Percentiles rank a stretch among this genome's conserved stretches.
phyloP scores from a whole-genome alignment of 163 green algal species.

The Coccomyxa subellipsoidea region DNA sequence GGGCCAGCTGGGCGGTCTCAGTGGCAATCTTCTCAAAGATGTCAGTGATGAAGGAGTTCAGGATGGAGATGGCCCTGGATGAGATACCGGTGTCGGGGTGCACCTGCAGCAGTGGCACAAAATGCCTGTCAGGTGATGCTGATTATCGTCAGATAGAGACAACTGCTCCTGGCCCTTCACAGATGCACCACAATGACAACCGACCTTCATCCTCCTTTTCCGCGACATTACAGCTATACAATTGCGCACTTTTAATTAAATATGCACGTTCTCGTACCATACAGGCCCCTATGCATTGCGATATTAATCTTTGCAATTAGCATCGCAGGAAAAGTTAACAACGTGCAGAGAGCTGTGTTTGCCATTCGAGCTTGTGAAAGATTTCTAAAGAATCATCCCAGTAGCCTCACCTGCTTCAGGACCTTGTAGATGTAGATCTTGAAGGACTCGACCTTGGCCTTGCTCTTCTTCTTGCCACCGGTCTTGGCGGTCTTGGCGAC shows the following conservation, averaged over 20 bases:
- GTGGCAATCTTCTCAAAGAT: conserved; percentile 88
- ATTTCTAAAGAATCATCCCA: too few species aligned
- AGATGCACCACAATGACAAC: too few species aligned
- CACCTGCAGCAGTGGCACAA: conserved; percentile 14
- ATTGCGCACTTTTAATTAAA: too few species aligned
- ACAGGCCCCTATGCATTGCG: too few species aligned
- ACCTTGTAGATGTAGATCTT: conserved; percentile 58
- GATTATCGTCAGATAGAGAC: background rate
- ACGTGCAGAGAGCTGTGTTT: background rate
- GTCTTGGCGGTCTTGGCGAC: conserved; percentile 5
- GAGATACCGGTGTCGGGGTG: conserved; percentile 39
- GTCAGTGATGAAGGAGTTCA: conserved; percentile 83
- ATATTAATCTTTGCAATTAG: too few species aligned
- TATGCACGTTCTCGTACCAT: too few species aligned
- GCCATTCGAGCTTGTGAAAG: too few species aligned
- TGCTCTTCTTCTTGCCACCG: conserved; percentile 29
- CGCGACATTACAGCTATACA: too few species aligned
- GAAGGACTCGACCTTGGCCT: conserved; percentile 33
- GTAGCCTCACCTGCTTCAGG: background rate
- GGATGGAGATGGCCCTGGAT: conserved; percentile 41
- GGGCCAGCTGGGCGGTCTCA: conserved; percentile 68
- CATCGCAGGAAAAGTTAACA: too few species aligned
- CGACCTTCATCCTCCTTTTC: too few species aligned
- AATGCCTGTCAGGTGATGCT: conserved; percentile 15
- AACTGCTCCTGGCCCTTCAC: too few species aligned